Base-by-base conservation (phyloP, 2,329 filamentous ascomycete genomes). In the Pezicula radicicola region DNA sequence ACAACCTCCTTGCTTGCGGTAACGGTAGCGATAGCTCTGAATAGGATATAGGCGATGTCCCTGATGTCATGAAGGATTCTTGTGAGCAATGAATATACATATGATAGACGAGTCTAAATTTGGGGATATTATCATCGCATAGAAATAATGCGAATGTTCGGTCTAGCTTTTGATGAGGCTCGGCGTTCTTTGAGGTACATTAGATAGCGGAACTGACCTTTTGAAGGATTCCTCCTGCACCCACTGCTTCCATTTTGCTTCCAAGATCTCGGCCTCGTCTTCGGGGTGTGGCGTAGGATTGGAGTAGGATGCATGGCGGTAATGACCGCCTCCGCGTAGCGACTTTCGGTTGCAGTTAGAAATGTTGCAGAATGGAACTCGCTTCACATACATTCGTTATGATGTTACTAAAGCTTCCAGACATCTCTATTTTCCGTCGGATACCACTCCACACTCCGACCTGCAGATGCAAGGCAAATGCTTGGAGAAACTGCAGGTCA, bases 191-290 rank as follows among this genome's bases (percentile, higher is more conserved):
- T 36, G 9, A 36, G 33, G 15, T 8, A 36, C 33, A 36, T 36
- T 15, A 36, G 33, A 36, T 36, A 36, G 8, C 15, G 33, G 33
- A 15, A 36, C 33, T 50, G 55, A 79, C 70, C 84, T 77, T 63
- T 88, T 87, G 71, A 81, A 87, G 3, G 80, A 83, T 61, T 89
- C 85, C 55, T 80, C 73, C 45, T 80, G 73, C 12, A 80, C 75
- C 85, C 86, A 89, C 21, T 70, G 67, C 49, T 69, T 74, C 86
- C 86, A 89, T 59, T 88, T 88, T 4, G 73, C 69, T 51, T 87
- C 77, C 1, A 89, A 68, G 2, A 69, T 69, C 15, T 79, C 66
- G 1, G 79, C 81, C 27, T 79, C 72, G 50, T 88, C 84, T 2
- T 77, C 74, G 18, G 63, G 1, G 84, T 76, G 0, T 36, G 33